Evolutionary conservation across 192 early-diverging fungal genomes (phyloP).

Genomic region (Entomortierella parvispora): DNA sequence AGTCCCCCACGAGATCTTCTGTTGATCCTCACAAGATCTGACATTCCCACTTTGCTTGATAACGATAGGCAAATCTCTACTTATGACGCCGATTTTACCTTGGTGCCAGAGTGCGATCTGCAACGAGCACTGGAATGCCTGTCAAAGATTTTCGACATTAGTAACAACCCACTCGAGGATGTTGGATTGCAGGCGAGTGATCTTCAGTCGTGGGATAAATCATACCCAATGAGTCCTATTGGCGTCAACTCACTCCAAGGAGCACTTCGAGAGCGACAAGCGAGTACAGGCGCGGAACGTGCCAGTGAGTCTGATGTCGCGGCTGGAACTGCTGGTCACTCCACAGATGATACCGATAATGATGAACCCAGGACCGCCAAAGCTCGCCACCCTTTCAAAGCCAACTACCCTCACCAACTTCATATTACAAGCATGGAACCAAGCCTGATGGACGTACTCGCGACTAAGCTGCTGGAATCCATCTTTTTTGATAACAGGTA

Average conservation of each 20-base stretch:
- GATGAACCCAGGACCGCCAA: conserved; percentile 6
- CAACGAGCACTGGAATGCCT: conserved; percentile 28
- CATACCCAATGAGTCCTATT: conserved; percentile 27
- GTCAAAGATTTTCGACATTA: conserved; percentile 25
- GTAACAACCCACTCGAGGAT: conserved; percentile 47
- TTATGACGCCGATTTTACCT: conserved; percentile 49
- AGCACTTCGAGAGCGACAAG: conserved; percentile 25
- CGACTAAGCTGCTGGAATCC: conserved; percentile 32
- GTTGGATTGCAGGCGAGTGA: conserved; percentile 21
- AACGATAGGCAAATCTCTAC: conserved; percentile 45
- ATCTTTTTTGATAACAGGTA: conserved; percentile 49
- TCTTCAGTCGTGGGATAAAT: conserved; percentile 29
- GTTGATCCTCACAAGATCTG: neutral
- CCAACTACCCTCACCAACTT: conserved; percentile 29
- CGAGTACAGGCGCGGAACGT: conserved; percentile 7
- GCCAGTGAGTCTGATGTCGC: neutral
- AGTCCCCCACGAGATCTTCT: too few species aligned
- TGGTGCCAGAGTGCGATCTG: conserved; percentile 48
- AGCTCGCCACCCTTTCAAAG: conserved; percentile 32
- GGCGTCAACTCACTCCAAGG: conserved; percentile 33
- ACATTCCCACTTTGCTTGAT: neutral
- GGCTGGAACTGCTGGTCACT: neutral
- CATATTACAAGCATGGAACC: conserved; percentile 51
- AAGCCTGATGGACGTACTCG: conserved; percentile 34
- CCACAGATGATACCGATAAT: conserved; percentile 11